Percentiles rank a stretch among this genome's conserved stretches.
Evolutionary conservation across 257 asterid genomes (phyloP).

Genomic region (Forsythia suspensa): DNA sequence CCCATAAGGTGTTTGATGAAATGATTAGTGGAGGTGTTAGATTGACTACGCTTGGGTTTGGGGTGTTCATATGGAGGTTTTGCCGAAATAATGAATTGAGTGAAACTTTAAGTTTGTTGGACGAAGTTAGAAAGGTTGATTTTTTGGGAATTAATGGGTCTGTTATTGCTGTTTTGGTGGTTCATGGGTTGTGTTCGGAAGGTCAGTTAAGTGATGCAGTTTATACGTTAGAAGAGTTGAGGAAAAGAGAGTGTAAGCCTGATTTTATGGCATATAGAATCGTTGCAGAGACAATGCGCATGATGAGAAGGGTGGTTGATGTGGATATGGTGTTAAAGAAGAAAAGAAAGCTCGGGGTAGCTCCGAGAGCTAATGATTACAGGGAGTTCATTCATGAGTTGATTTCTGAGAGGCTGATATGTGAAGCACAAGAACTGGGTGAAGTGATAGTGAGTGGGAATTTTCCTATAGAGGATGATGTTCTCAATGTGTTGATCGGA

Average conservation of each 20-base stretch:
- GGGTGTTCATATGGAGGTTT: constrained; percentile 71
- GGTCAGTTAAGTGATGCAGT: constrained; percentile 49
- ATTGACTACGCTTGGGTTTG: constrained; percentile 73
- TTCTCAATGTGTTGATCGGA: constrained; percentile 68
- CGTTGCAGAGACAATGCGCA: constrained; percentile 67
- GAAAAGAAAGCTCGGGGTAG: constrained; percentile 91
- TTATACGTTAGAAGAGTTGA: constrained; percentile 62
- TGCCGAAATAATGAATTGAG: constrained; percentile 45
- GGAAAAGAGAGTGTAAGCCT: constrained; percentile 73
- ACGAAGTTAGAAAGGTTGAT: constrained; percentile 45
- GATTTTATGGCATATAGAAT: constrained; percentile 89
- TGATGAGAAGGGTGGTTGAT: constrained; percentile 52
- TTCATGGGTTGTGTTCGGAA: constrained; percentile 60
- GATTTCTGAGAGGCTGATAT: constrained; percentile 56
- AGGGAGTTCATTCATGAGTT: constrained; percentile 54
- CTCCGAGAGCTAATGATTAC: constrained; percentile 69
- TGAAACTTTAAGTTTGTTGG: constrained; percentile 52
- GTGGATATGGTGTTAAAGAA: constrained; percentile 63
- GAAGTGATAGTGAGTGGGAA: constrained; percentile 71
- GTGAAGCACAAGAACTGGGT: constrained; percentile 75
- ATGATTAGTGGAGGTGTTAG: constrained; percentile 52
- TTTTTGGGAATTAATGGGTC: constrained; percentile 65
- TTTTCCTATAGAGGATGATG: constrained; percentile 76
- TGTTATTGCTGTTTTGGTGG: constrained; percentile 57
- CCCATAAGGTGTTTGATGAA: constrained; percentile 67